A percentile compares a stretch with the other conserved stretches of the same genome.
phyloP scores from a whole-genome alignment of 179 eudicot genomes.

The Camellia oleifera region DNA sequence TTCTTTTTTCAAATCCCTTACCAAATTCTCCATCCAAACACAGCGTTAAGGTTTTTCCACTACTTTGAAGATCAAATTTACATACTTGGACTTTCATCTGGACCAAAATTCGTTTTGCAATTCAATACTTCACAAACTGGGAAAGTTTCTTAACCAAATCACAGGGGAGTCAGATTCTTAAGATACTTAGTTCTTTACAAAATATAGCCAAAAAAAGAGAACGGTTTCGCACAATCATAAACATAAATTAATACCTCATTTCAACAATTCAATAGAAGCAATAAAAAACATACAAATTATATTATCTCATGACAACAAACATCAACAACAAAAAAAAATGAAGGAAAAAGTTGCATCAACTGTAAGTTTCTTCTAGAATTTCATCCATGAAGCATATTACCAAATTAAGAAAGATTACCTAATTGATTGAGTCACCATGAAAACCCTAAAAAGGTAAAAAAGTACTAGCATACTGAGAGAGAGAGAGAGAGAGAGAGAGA shows the following conservation, averaged over 20 bases:
- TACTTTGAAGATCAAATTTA: background rate
- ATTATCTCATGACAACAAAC: background rate
- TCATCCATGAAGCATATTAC: too few relatives aligned
- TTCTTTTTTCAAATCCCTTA: too few relatives aligned
- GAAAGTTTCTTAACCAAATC: too few relatives aligned
- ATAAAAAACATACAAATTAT: background rate
- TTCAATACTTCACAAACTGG: background rate
- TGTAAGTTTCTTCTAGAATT: too few relatives aligned
- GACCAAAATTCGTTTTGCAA: background rate
- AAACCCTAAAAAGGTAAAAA: background rate
- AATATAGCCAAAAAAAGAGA: background rate
- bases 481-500: slow-evolving; percentile 18
- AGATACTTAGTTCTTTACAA: background rate
- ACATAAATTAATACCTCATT: background rate
- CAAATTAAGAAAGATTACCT: too few relatives aligned
- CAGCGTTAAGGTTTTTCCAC: too few relatives aligned
- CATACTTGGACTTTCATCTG: background rate
- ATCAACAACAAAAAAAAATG: background rate
- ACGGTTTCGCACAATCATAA: background rate
- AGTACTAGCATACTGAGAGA: background rate
- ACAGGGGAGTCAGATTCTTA: background rate
- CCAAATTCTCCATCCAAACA: too few relatives aligned
- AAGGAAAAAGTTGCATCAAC: background rate
- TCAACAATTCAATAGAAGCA: background rate
- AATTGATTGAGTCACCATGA: too few relatives aligned